Conservation (phyloP, 768 basidiomycete species). For the Termitomyces sp. region DNA sequence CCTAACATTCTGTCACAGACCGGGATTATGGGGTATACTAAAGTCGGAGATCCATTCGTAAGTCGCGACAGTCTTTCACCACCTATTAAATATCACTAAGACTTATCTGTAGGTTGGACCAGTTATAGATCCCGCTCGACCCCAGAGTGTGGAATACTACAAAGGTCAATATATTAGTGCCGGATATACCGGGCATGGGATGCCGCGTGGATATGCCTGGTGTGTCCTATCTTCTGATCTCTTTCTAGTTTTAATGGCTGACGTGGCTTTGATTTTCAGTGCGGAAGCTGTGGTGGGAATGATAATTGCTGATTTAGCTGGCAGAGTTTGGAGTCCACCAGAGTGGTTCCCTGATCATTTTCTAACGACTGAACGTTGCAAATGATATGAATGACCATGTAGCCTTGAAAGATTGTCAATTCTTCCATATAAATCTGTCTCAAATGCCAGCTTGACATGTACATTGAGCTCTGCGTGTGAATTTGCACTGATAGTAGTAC, state of each 20-base stretch:
- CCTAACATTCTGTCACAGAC: constrained; percentile 39
- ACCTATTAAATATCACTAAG: too few relatives aligned
- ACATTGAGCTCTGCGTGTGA: too few relatives aligned
- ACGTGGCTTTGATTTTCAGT: constrained; percentile 24
- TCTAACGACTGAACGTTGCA: constrained; percentile 26
- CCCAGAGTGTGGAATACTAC: constrained; percentile 19
- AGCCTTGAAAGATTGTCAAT: background rate
- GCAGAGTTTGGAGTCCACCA: constrained; percentile 43
- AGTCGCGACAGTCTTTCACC: constrained; percentile 13
- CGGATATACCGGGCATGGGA: constrained; percentile 75
- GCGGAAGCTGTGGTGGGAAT: constrained; percentile 59
- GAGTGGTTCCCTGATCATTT: constrained; percentile 60
- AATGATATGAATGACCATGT: background rate
- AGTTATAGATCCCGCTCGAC: constrained; percentile 29
- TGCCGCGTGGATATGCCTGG: constrained; percentile 75
- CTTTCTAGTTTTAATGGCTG: background rate
- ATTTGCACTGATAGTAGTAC: too few relatives aligned
- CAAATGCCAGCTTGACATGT: background rate
- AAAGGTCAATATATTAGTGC: constrained; percentile 67
- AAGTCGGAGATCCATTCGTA: constrained; percentile 60
- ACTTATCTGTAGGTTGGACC: constrained; percentile 49
- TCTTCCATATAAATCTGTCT: background rate
- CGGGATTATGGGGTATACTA: constrained; percentile 78
- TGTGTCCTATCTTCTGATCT: constrained; percentile 19
- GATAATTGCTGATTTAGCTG: constrained; percentile 42